A percentile compares a stretch with the other conserved stretches of the same genome.
These are phyloP conservation scores for Omphalotus olearius DNA, from an alignment of 1,284 basidiomycete genomes.

Conservation along the genomic window DNA sequence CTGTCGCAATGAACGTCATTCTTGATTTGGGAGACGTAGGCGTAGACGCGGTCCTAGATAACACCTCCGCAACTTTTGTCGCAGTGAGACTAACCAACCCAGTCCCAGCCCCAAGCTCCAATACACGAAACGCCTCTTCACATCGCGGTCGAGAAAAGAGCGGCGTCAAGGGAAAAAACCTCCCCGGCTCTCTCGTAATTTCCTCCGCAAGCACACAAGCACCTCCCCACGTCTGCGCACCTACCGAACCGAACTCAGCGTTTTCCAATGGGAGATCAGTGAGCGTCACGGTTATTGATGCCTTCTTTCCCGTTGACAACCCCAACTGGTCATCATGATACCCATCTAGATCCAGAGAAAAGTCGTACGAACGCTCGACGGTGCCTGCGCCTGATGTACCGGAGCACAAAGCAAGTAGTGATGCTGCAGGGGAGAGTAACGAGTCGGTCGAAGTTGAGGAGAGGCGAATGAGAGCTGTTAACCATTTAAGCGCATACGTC, in stretches of 20 bases:
- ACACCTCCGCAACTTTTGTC: conserved; percentile 41
- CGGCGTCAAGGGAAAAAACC: conserved; percentile 30
- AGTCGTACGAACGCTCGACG: conserved; percentile 32
- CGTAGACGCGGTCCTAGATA: too few species aligned
- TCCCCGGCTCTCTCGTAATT: conserved; percentile 55
- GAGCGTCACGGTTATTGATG: background rate
- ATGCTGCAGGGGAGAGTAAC: conserved; percentile 49
- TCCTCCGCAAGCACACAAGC: conserved; percentile 81
- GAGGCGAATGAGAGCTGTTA: conserved; percentile 49
- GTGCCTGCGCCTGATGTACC: conserved; percentile 52
- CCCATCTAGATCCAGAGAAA: conserved; percentile 18
- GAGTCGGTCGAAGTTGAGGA: conserved; percentile 5
- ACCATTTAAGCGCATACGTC: conserved; percentile 64
- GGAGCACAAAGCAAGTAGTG: conserved; percentile 60
- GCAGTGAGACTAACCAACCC: conserved; percentile 76
- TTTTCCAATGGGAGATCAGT: conserved; percentile 10
- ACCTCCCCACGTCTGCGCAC: conserved; percentile 90
- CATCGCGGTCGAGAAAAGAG: too few species aligned
- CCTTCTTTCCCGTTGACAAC: background rate
- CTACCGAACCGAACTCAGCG: conserved; percentile 64
- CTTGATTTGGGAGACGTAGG: too few species aligned
- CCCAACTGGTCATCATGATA: too few species aligned
- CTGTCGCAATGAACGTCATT: conserved; percentile 67
- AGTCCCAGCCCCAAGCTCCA: conserved; percentile 88
- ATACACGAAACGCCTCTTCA: conserved; percentile 39